Evolutionary conservation across 192 early-diverging fungal genomes (phyloP), one percentile per base, ranked within the genome.

Genomic region (Gryganskiella cystojenkinii): DNA sequence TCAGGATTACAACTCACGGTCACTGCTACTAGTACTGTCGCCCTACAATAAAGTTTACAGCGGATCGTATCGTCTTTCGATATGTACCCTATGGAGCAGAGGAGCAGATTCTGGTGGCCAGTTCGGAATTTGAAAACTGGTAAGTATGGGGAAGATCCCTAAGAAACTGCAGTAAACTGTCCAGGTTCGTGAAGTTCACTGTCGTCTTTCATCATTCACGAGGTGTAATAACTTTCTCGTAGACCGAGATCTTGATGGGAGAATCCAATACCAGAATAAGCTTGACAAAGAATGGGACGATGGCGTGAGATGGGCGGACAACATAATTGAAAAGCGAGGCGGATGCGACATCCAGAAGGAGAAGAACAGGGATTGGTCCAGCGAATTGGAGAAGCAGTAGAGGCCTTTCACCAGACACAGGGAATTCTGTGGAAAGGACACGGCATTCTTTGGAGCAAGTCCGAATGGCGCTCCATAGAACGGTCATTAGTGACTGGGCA

Each of bases 401-500:
- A 6, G 22, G 2, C 15, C 1, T 0, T 67, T 58, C 33, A 15
- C 49, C 45, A 35, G 0, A 15, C 27, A 14, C 17, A 67, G 58
- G 25, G 14, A 2, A 3, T 20, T 31, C 28, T 0, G 1, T 54
- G 51, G 37, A 22, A 4, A 66, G 0, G 20, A 25, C 6, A 42
- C 1, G 44, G 65, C 5, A 10, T 67, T 25, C 3, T 1, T 0
- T 67, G 65, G 65, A 58, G 24, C 22, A 57, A 67, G 33, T 37
- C 4, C 15, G 45, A 67, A 28, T 67, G 55, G 65, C 37, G 65
- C 11, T 67, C 50, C 22, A 58, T 67, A 28, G 56, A 46, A 28
- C 65, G 65, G 0, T 67, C 65, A 2, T 24, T 67, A 24, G 55
- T 67, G 5, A 67, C 65, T 14, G 55, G 65, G 19, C 55, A 67